A percentile compares a stretch with the other conserved stretches of the same genome.
Evolutionary conservation across 371 early-diverging fungal species (phyloP).

Genomic region (Apophysomyces elegans): DNA sequence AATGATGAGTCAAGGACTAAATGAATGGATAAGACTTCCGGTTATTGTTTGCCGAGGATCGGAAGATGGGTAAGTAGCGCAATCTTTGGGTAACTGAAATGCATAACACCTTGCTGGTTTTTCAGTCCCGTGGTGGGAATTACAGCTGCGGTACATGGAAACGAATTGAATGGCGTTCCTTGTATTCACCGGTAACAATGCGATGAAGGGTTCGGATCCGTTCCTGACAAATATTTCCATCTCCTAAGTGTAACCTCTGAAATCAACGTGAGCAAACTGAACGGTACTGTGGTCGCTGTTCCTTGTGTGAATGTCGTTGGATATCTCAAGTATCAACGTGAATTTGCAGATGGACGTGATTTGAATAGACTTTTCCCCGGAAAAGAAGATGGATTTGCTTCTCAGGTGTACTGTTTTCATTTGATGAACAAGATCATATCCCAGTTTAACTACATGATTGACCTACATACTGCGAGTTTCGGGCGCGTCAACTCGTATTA

Average conservation of each 20-base stretch:
- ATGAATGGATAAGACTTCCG: constrained; percentile 71
- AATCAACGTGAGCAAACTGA: constrained; percentile 71
- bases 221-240: neutral
- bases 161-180: constrained; percentile 92
- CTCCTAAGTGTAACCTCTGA: constrained; percentile 67
- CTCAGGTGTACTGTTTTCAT: constrained; percentile 83
- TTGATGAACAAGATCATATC: constrained; percentile 80
- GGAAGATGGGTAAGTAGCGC: constrained; percentile 50
- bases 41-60: constrained; percentile 71
- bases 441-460: constrained; percentile 84
- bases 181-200: constrained; percentile 76
- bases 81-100: neutral
- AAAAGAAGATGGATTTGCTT: constrained; percentile 70
- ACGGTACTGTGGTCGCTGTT: constrained; percentile 87
- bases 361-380: constrained; percentile 90
- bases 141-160: constrained; percentile 88
- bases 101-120: neutral
- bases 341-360: constrained; percentile 84
- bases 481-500: constrained; percentile 89
- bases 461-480: constrained; percentile 87
- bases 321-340: constrained; percentile 78
- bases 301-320: constrained; percentile 90
- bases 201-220: neutral
- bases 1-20: constrained; percentile 71
- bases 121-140: constrained; percentile 40